Evolutionary conservation across 306 rosid species (phyloP), one percentile per base, ranked within the genome.

Genomic region (Medicago arabica): DNA sequence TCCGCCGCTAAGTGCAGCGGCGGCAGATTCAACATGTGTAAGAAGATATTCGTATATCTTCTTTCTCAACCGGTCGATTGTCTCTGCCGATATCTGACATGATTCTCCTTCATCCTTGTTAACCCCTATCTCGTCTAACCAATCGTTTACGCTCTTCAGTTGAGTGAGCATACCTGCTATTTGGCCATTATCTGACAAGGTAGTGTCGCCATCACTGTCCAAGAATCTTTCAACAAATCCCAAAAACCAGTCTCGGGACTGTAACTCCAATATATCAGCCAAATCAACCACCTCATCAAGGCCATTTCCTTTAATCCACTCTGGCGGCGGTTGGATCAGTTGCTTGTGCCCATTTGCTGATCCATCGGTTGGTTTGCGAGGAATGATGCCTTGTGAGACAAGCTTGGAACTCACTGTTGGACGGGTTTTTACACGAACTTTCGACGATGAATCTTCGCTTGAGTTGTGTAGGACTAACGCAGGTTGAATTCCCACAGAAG

Each of bases 1-100:
- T 73, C 93, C 92, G 12, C 92, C 87, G 62, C 76, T 77, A 5
- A 91, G 92, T n/a, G 98, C 98, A 38, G 97, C 98, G 1, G 98
- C 98, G 46, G 98, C 98, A 18, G 97, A 93, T 71, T 93, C 97
- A 12, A 93, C 98, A 53, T 93, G 98, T 17, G 95, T 88, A 63
- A 93, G 98, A 83, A 93, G 97, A 81, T 93, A 93, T 46, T 91
- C 98, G 16, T 93, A 93, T 61, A 93, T 93, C 81, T 91, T 93
- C 79, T 93, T 93, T 81, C 98, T 84, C 61, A 93, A 79, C 57
- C 91, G 82, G 82, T 91, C 93, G 4, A 85, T 85, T 16, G 88
- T 91, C 77, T 93, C 93, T 3, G 86, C 70, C 6, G 92, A 78
- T 54, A 88, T 86, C 79, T 59, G 75, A 0, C 81, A 1, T 7